Evolutionary conservation across 2,329 filamentous ascomycete genomes (phyloP), one percentile per base, ranked within the genome.

Genomic region (Microcyclospora pomicola): DNA sequence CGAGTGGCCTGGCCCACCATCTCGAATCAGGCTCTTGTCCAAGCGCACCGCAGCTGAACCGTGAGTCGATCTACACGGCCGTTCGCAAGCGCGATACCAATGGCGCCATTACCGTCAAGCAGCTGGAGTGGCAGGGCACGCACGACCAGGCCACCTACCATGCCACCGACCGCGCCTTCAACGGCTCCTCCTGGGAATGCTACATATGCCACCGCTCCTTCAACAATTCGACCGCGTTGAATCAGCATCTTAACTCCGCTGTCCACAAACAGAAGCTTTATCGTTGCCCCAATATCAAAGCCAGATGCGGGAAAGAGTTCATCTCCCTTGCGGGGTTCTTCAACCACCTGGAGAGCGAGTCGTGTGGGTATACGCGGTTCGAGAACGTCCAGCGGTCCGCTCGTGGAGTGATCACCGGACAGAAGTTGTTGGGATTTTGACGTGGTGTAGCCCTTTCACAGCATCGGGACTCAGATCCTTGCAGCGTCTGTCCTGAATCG

Each of bases 11-110:
- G 4, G 50, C 59, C 0, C 62, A 75, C 49, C 72, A 80, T 43
- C 54, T 80, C 1, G 76, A 80, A 44, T 55, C 48, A 1, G 68
- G 68, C n/a, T 54, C 60, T 0, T 80, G 75, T 36, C 63, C 63
- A 0, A 52, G 53, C 0, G 68, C 70, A 0, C 56, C 51, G 0
- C 38, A 45, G 2, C 32, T 76, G 2, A 65, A 70, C 48, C 67
- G 69, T 9, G 64, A 72, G 9, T 53, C 44, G 2, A 60, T 79
- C 3, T 68, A 68, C 50, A 43, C 50, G 0, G 50, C 63, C 9
- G 54, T 77, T 6, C 62, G 63, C 2, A 41, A 49, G 11, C 58
- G 61, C 1, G 74, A 79, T 40, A 61, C 63, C 0, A 31, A 59
- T 4, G 65, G 69, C 10, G 2, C 63, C 24, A 65, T 79, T 37